Conservation (phyloP, 2,329 filamentous ascomycete genomes). For the Helotiales sp. region DNA sequence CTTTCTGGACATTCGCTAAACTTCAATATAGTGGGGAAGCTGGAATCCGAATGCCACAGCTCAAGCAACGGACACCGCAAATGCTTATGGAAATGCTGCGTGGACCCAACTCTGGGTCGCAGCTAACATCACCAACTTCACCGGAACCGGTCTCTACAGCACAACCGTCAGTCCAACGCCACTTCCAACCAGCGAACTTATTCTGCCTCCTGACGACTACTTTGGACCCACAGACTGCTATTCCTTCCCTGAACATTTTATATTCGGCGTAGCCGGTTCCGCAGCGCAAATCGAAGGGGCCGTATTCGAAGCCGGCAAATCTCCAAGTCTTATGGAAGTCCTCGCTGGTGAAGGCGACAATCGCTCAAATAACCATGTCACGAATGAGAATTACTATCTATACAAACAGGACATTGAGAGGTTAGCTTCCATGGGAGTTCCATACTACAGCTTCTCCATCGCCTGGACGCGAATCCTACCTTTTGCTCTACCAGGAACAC, state of each 20-base stretch:
- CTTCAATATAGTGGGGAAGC: constrained; percentile 44
- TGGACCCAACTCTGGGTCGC: constrained; percentile 47
- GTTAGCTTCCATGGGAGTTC: constrained; percentile 55
- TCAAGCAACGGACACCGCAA: constrained; percentile 43
- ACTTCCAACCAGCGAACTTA: constrained; percentile 57
- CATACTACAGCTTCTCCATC: constrained; percentile 57
- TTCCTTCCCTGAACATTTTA: constrained; percentile 52
- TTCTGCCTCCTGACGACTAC: constrained; percentile 53
- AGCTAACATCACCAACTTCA: constrained; percentile 45
- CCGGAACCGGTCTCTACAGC: constrained; percentile 44
- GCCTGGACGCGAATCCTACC: constrained; percentile 58
- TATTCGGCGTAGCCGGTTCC: constrained; percentile 53
- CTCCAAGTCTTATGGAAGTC: constrained; percentile 49
- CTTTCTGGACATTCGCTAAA: neutral
- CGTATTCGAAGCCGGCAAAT: constrained; percentile 48
- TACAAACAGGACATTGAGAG: constrained; percentile 61
- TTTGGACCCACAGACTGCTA: constrained; percentile 37
- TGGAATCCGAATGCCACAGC: constrained; percentile 46
- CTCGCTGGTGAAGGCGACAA: constrained; percentile 4
- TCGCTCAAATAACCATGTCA: constrained; percentile 39
- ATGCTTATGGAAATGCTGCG: constrained; percentile 48
- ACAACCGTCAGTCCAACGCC: constrained; percentile 61
- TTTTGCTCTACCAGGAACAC: constrained; percentile 54
- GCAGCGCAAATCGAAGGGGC: constrained; percentile 54
- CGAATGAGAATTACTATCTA: constrained; percentile 57